phyloP scores from a whole-genome alignment of 2,329 filamentous ascomycete species.

The Neodidymelliopsis sp. region DNA sequence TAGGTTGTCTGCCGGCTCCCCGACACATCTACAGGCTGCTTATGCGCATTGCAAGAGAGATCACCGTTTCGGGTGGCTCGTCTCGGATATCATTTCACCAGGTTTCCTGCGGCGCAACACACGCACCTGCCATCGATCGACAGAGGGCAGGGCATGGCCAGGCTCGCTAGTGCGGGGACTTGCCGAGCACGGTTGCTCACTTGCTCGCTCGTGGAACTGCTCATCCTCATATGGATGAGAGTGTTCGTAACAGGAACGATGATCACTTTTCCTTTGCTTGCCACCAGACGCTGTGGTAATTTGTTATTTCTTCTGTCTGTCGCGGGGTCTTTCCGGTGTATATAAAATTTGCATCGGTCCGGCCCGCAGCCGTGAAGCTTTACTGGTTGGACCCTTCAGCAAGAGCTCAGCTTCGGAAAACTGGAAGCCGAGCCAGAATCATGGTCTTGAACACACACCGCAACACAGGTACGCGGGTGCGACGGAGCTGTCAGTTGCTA shows the following conservation, averaged over 20 bases:
- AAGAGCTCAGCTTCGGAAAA: neutral
- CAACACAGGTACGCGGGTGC: slow-evolving; percentile 10
- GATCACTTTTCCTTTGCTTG: slow-evolving; percentile 1
- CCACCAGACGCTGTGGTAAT: too few relatives aligned
- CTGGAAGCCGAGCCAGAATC: neutral
- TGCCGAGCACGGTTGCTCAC: slow-evolving; percentile 16
- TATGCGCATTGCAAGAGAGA: neutral
- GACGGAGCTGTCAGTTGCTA: slow-evolving; percentile 10
- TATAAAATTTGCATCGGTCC: slow-evolving; percentile 12
- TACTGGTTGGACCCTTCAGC: slow-evolving; percentile 13
- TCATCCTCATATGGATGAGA: slow-evolving; percentile 1
- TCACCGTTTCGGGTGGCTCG: neutral
- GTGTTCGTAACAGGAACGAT: slow-evolving; percentile 5
- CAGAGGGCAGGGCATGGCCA: slow-evolving; percentile 11
- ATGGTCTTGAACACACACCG: neutral
- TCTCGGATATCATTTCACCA: slow-evolving; percentile 6
- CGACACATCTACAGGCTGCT: slow-evolving; percentile 5
- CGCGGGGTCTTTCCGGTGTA: neutral
- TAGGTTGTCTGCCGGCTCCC: slow-evolving; percentile 9
- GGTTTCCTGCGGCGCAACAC: neutral
- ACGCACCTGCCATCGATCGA: slow-evolving; percentile 6
- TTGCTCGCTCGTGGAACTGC: slow-evolving; percentile 9
- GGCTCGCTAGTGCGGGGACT: slow-evolving; percentile 13
- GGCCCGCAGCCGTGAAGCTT: slow-evolving; percentile 23
- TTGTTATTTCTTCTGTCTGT: too few relatives aligned